phyloP scores from a whole-genome alignment of 2,329 filamentous ascomycete genomes.

The Gnomoniopsis sp. region DNA sequence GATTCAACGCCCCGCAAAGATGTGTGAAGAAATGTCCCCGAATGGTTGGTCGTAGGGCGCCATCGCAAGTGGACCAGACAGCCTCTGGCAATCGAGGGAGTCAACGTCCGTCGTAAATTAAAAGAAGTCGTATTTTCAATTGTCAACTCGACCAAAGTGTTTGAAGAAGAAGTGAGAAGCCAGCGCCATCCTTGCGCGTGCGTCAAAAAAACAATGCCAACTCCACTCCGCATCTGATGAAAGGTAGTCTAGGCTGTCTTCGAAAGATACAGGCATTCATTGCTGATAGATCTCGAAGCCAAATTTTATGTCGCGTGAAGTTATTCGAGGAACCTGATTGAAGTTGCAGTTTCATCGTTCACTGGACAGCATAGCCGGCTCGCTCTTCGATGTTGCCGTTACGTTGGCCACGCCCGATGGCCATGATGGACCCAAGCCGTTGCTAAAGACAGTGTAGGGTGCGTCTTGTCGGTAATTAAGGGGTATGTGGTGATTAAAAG shows the following conservation, averaged over 20 bases:
- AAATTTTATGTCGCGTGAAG: constrained; percentile 6
- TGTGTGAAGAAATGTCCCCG: constrained; percentile 17
- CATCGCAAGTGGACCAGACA: constrained; percentile 16
- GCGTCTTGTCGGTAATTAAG: constrained; percentile 35
- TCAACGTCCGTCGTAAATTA: constrained; percentile 19
- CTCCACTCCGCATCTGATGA: constrained; percentile 10
- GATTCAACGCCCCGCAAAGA: constrained; percentile 14
- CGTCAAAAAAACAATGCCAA: constrained; percentile 12
- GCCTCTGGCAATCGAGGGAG: constrained; percentile 11
- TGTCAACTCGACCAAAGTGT: constrained; percentile 16
- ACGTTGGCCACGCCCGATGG: constrained; percentile 18
- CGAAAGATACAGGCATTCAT: constrained; percentile 4
- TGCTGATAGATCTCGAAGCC: constrained; percentile 3
- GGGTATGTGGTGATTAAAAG: constrained; percentile 42
- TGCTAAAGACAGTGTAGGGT: constrained; percentile 16
- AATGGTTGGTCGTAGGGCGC: constrained; percentile 19
- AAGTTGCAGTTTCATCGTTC: not conserved
- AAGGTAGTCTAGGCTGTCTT: constrained; percentile 14
- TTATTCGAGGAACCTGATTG: constrained; percentile 4
- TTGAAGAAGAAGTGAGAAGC: constrained; percentile 17
- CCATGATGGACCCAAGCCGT: constrained; percentile 16
- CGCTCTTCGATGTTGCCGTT: not conserved
- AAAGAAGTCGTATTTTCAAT: constrained; percentile 20
- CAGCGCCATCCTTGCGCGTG: constrained; percentile 15
- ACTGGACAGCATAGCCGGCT: constrained; percentile 1